Percentiles rank a stretch among this genome's conserved stretches.
phyloP scores from a whole-genome alignment of 495 filamentous ascomycete species.

The Talaromyces wortmannii region DNA sequence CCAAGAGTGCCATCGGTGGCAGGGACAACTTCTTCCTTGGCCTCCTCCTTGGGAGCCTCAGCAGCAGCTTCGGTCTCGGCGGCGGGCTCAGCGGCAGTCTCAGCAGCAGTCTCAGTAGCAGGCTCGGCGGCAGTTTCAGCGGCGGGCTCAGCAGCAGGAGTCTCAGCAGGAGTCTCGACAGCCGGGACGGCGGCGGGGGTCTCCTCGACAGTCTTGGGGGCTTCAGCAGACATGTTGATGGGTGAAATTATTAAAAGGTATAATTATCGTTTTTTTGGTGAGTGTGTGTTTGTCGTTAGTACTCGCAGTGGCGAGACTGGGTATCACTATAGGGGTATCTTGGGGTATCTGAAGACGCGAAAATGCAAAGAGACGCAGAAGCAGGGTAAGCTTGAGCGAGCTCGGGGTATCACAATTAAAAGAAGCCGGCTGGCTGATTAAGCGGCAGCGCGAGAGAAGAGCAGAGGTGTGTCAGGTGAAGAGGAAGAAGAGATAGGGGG shows the following conservation, averaged over 20 bases:
- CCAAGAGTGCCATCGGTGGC: conserved; percentile 65
- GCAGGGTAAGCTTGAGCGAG: conserved; percentile 2
- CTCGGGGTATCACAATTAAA: conserved; percentile 39
- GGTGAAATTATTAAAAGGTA: conserved; percentile 28
- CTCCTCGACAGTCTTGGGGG: conserved; percentile 39
- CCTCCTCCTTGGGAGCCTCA: conserved; percentile 40
- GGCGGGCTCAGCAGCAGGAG: conserved; percentile 21
- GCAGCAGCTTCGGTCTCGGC: conserved; percentile 37
- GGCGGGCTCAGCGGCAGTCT: conserved; percentile 27
- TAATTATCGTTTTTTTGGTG: not conserved
- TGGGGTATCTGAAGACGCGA: conserved; percentile 13
- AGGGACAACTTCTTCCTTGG: conserved; percentile 48
- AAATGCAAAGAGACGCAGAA: conserved; percentile 4
- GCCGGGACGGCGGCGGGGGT: conserved; percentile 32
- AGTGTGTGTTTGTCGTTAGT: too few species aligned
- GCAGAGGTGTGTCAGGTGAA: conserved; percentile 18
- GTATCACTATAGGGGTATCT: conserved; percentile 36
- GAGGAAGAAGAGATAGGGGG: conserved; percentile 16
- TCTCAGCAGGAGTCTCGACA: conserved; percentile 25
- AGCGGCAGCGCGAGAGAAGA: not conserved
- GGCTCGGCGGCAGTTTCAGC: conserved; percentile 26
- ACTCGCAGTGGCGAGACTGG: conserved; percentile 14
- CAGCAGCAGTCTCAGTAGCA: conserved; percentile 2
- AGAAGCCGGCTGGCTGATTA: not conserved
- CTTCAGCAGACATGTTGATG: conserved; percentile 45